Evolutionary conservation across 2,329 filamentous ascomycete genomes (phyloP).

Genomic region (Verruconis gallopava): DNA sequence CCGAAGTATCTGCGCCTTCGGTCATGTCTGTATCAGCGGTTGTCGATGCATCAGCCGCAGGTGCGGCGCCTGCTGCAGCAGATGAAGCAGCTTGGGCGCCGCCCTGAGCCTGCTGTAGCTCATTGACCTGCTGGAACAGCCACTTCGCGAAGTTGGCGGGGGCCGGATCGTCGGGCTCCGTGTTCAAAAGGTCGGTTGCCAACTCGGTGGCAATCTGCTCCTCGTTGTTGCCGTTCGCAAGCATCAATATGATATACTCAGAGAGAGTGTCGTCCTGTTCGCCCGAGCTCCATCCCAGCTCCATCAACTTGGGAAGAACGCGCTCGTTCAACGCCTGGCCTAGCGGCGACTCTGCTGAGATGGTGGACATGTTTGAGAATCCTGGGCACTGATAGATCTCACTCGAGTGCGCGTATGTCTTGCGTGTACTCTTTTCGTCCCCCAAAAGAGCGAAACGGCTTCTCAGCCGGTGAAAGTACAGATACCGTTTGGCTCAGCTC

Average conservation of each 20-base stretch:
- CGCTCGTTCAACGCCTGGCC: conserved; percentile 70
- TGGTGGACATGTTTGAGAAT: conserved; percentile 53
- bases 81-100: conserved; percentile 29
- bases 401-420: too few relatives aligned
- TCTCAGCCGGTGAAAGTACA: too few relatives aligned
- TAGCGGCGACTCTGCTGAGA: conserved; percentile 66
- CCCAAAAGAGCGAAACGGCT: too few relatives aligned
- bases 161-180: conserved; percentile 70
- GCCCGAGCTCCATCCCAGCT: conserved; percentile 82
- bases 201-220: conserved; percentile 81
- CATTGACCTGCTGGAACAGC: conserved; percentile 79
- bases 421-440: too few relatives aligned
- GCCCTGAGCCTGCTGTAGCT: conserved; percentile 51
- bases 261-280: conserved; percentile 71
- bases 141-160: conserved; percentile 77
- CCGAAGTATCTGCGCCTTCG: conserved; percentile 7
- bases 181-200: conserved; percentile 70
- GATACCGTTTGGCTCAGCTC: too few relatives aligned
- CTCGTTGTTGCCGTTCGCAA: conserved; percentile 87
- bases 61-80: not conserved
- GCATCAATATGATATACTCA: conserved; percentile 95
- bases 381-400: too few relatives aligned
- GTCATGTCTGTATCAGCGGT: conserved; percentile 9
- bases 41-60: not conserved
- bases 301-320: conserved; percentile 81